Base-by-base conservation (phyloP, 1,284 basidiomycete species). In the Cutaneotrichosporon arboriforme region DNA sequence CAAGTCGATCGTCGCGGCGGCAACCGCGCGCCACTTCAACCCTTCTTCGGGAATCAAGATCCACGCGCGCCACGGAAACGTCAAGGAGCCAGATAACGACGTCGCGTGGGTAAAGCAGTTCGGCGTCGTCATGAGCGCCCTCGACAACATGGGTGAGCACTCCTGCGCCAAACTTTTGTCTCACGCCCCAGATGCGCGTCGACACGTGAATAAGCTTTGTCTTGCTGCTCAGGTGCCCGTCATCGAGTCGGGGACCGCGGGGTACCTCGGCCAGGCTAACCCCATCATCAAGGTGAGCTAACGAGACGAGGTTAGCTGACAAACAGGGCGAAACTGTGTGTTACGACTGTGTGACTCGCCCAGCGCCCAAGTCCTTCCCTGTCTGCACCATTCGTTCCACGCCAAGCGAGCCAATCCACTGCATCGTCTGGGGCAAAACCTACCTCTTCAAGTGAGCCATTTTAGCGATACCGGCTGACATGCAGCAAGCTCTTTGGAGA, bases 351-450 rank as follows among this genome's bases (percentile, higher is more conserved):
- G 79, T 88, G 34, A 82, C 84, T 4, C 97, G 97, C 73, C 85
- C 86, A 0, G 86, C 87, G 0, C 90, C 91, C 0, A 97, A 94
- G 72, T 88, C 89, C 0, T 98, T 90, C 70, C 94, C 96, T 0
- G 93, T 98, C 2, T 99, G 96, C 76, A 99, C 96, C 0, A 98
- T 99, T 64, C 86, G 96, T 43, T 92, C 91, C 2, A 98, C 96
- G 0, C 96, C 96, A 0, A 92, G 88, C 51, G 91, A 94, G 59
- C 92, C 96, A 0, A 96, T 98, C 46, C 96, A 99, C 69, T 98
- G 93, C 69, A 97, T 98, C 52, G 94, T 97, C 0, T 99, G 96
- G 96, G 92, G 90, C 31, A 99, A 98, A 74, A 93, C 84, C 63
- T 98, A 97, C 77, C 84, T 98, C n/a, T 84, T 98, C 62, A 84